Evolutionary conservation across 768 basidiomycete genomes (phyloP).

Genomic region (Kwoniella dejecticola): DNA sequence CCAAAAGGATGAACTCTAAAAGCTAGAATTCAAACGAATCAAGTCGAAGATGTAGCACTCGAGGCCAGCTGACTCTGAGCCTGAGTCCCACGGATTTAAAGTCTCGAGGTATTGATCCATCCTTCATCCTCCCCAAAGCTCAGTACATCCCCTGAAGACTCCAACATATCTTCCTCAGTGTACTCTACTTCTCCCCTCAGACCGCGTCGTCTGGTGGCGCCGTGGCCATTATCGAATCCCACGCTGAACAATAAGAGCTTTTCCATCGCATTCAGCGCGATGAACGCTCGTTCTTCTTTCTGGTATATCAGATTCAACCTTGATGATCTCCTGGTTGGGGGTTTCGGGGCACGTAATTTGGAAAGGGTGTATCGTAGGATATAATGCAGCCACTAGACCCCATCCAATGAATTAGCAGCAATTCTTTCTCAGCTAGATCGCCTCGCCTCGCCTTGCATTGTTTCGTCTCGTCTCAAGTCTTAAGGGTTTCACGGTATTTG

Average conservation of each 20-base stretch:
- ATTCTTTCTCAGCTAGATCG: too few relatives aligned
- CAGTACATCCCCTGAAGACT: not conserved
- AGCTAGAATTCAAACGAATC: too few relatives aligned
- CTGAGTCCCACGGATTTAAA: too few relatives aligned
- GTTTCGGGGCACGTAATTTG: conserved; percentile 12
- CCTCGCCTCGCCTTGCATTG: too few relatives aligned
- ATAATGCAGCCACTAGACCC: conserved; percentile 95
- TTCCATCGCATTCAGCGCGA: not conserved
- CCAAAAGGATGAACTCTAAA: too few relatives aligned
- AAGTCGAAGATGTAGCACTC: too few relatives aligned
- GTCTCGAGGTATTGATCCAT: too few relatives aligned
- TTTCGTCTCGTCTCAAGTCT: too few relatives aligned
- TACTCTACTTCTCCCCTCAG: conserved; percentile 5
- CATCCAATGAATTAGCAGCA: too few relatives aligned
- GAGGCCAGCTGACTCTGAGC: too few relatives aligned
- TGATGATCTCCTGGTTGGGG: not conserved
- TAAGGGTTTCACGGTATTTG: too few relatives aligned
- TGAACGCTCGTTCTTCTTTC: conserved; percentile 5
- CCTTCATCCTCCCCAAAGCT: too few relatives aligned
- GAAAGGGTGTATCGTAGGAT: conserved; percentile 65
- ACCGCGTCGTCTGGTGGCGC: not conserved
- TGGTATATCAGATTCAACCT: conserved; percentile 16
- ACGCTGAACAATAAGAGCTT: conserved; percentile 11
- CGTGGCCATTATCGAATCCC: conserved; percentile 3
- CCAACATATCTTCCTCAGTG: not conserved